Evolutionary conservation across 2,329 filamentous ascomycete species (phyloP), one percentile per base, ranked within the genome.

Genomic region (Paramyrothecium sp.): DNA sequence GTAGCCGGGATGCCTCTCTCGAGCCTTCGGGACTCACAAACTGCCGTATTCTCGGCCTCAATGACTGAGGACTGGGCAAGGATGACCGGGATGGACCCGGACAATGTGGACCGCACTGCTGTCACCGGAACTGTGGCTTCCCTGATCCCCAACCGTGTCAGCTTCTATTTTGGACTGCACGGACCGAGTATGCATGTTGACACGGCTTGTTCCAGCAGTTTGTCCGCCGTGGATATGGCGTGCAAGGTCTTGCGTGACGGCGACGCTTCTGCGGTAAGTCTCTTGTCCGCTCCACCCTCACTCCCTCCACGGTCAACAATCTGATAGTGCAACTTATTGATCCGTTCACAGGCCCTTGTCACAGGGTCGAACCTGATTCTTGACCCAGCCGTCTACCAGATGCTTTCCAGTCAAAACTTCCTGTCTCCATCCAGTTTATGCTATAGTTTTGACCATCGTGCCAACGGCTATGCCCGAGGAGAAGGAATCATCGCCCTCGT

Each of bases 341-440:
- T n/a, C n/a, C 34, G 34, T 41, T 26, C 79, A 12, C 13, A 66
- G 63, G 60, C 63, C 3, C 48, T 65, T 1, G 61, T 65, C 3
- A 60, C 59, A 0, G 64, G 62, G 0, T 49, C 54, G n/a, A 67
- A 67, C 26, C 38, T 66, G 8, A 54, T 66, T 1, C 56, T 67
- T 2, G 58, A 59, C 11, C 65, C 64, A 0, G 33, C 55, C 11
- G 52, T 56, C 33, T 65, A 58, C 3, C 55, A 61, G 2, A 48
- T 60, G 0, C 20, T 67, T 1, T 54, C 58, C 10, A 63, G 59
- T 26, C 84, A 87, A 54, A 83, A 82, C 0, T 67, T 83, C 12
- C 76, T 76, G 1, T 60, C 46, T 8, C 46, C 46, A 8, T 11
- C 10, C 12, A 48, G 46, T 19, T 20, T 48, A 8, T 48, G 46